Evolutionary conservation across 2,329 filamentous ascomycete species (phyloP), one percentile per base, ranked within the genome.

Genomic region (Penicillium sp.): DNA sequence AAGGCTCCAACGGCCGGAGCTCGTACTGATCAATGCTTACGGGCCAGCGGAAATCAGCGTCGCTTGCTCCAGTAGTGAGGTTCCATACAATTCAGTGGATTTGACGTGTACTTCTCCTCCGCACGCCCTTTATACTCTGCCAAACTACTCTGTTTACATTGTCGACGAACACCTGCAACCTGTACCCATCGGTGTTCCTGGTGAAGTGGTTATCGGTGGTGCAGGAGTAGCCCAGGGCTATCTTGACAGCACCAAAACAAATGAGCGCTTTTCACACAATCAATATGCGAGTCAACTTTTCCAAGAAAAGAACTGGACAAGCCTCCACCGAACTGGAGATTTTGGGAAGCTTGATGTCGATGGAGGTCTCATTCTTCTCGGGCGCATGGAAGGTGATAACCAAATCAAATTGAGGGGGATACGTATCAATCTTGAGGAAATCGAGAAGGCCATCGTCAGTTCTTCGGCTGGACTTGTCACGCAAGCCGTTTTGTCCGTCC

Each of bases 381-480:
- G 66, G 4, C 67, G 71, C 9, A 67, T 71, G 14, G 60, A 59
- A 3, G 67, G 64, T 4, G 67, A 71, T 45, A 64, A 65, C 7
- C 60, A 69, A 50, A 45, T 70, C 26, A 70, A 69, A 46, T 32
- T 71, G 7, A 60, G 62, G n/a, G 69, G 68, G 7, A 64, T 74
- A 18, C 66, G 69, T 0, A 73, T 81, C 23, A 79, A 83, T 13
- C 63, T 83, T 0, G 60, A 67, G 3, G 81, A 83, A 7, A 70
- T 82, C n/a, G 74, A 74, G 46, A 52, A 53, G 4, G 56, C 53
- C 10, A 67, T 77, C 36, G 18, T 74, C 2, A 23, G 57, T 0
- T 53, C 58, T 16, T 60, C 70, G 0, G 45, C 56, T 2, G 63
- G 67, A 2, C 32, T 8, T 4, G 51, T 63, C 8, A 30, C 32